phyloP scores from a whole-genome alignment of 2,329 filamentous ascomycete species.

The Periconia digitata region DNA sequence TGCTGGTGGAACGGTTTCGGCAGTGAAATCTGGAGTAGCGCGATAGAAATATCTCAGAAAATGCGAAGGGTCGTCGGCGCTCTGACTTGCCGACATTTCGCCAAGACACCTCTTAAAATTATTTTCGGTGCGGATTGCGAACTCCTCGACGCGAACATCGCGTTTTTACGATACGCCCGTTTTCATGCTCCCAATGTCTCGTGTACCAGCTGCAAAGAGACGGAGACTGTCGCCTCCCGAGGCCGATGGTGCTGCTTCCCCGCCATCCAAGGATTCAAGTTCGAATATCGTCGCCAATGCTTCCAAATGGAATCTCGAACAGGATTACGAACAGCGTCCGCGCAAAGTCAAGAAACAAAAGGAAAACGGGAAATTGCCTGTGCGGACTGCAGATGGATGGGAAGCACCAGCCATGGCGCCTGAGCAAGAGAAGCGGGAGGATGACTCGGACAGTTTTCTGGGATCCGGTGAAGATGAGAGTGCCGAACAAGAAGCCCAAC shows the following conservation, averaged over 20 bases:
- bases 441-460: conserved; percentile 64
- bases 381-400: conserved; percentile 79
- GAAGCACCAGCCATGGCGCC: conserved; percentile 57
- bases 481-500: conserved; percentile 49
- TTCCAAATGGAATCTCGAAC: conserved; percentile 85
- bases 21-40: conserved; percentile 4
- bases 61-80: too few species aligned
- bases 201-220: conserved; percentile 39
- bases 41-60: conserved; percentile 17
- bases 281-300: conserved; percentile 71
- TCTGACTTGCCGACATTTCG: conserved; percentile 16
- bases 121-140: conserved; percentile 11
- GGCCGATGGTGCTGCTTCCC: conserved; percentile 22
- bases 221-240: conserved; percentile 43
- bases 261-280: conserved; percentile 25
- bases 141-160: conserved; percentile 2
- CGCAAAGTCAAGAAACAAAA: conserved; percentile 73
- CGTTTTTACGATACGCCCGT: conserved; percentile 2
- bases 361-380: conserved; percentile 76
- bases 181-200: conserved; percentile 28
- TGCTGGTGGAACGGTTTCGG: conserved; percentile 4
- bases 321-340: conserved; percentile 81
- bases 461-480: conserved; percentile 56
- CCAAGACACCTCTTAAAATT: conserved; percentile 27
- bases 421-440: conserved; percentile 53